Base-by-base conservation (phyloP, 2,329 filamentous ascomycete species). In the Colletotrichum sp. region DNA sequence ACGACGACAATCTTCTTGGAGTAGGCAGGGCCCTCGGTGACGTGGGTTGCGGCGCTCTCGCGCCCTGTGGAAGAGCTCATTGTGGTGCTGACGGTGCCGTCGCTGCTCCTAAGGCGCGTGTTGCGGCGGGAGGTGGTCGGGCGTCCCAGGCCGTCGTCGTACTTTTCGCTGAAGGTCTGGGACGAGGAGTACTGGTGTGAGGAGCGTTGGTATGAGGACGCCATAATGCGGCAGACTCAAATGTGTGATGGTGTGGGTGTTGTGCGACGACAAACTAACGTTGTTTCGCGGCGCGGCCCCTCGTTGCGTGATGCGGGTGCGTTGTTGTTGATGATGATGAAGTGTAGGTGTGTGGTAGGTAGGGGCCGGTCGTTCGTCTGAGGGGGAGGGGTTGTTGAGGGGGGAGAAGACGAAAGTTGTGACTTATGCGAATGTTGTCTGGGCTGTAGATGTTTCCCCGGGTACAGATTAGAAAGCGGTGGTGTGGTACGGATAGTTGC, bases 1-100 rank as follows among this genome's bases (percentile, higher is more conserved):
- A 99, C 97, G 67, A 99, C 97, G 60, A 99, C 97, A 83, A 99
- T 97, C 91, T 99, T 99, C 90, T 99, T 99, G 79, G 96, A 98
- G 87, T 97, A 98, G 73, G 95, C 92, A 6, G 96, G 96, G 28
- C 94, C 95, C 83, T 98, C 95, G 66, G 96, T 98, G 85, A 96
- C 91, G 84, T 95, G 93, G 69, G 96, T 98, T 76, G 91, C 93
- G 75, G 94, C 92, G 64, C 94, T 96, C 84, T 96, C 93, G 82
- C 93, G 90, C 80, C 93, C 94, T 66, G 92, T 94, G 68, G 93
- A 93, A 77, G 91, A 90, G 86, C 94, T 96, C 86, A 93, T 93
- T 84, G 93, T 93, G 79, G 95, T 98, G 90, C 94, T 96, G 84
- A 96, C 94, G 78, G 95, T 98, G 83, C 95, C 95, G 86, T 98